Base-by-base conservation (phyloP, 148 eudicot genomes). In the Camellia granthamiana region DNA sequence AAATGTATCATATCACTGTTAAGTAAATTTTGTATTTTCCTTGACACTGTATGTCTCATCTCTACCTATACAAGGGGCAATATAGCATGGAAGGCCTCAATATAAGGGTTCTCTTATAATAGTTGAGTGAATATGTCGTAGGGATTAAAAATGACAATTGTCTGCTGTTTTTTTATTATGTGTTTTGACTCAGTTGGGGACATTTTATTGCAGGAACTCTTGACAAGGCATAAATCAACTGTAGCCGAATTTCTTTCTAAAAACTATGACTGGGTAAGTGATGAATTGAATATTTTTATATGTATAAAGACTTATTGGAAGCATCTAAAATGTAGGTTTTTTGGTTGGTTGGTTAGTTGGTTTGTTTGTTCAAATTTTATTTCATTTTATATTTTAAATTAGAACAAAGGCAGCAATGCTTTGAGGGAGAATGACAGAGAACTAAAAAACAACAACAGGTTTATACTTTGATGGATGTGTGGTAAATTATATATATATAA, bases 151-250 rank as follows among this genome's bases (percentile, higher is more conserved):
- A 66, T 52, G 16, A 18, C 21, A 19, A 30, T 74, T n/a, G 8
- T 60, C 14, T 42, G 60, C 52, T 75, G 16, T 56, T 21, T 63
- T 46, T 1, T 61, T 2, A 7, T 62, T 10, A 12, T 23, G 19
- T 7, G 42, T 54, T 74, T 14, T 23, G 60, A 62, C 72, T 58
- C n/a, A 70, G 19, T 47, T 76, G 51, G 21, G 21, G 15, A 68
- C 30, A 0, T 21, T 55, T 63, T 84, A 70, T 76, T 93, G 85
- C 95, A 95, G 99, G 99, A 95, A 89, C 92, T 93, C 75, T 79
- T 92, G 91, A 95, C 98, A 10, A 90, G 99, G 86, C 99, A 95
- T 84, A 95, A 95, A 86, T 95, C 99, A 74, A 95, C 99, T n/a
- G 97, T 93, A 19, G 97, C 97, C 69, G 97, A 92, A 76, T 95